Evolutionary conservation across 2,329 filamentous ascomycete genomes (phyloP), one percentile per base, ranked within the genome.

Genomic region (Chaetomiaceae sp.): DNA sequence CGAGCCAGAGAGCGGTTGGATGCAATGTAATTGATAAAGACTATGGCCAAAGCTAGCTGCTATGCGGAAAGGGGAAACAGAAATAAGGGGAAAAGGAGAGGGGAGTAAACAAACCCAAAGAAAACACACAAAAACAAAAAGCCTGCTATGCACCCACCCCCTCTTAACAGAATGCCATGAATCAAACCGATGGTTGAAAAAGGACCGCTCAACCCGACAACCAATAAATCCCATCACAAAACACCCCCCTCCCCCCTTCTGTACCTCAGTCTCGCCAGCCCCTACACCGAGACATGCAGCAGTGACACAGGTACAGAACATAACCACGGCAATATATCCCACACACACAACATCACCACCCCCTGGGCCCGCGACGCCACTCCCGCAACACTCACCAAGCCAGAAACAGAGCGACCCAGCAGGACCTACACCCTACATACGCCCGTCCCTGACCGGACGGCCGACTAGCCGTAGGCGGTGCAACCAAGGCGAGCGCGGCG

Each of bases 301-400:
- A 14, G 6, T 8, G 20, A 5, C 14, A 23, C 44, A 33, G n/a
- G n/a, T n/a, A n/a, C n/a, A n/a, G n/a, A n/a, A n/a, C n/a, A n/a
- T n/a, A n/a, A n/a, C n/a, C n/a, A n/a, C n/a, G 27, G 44, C 21
- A 47, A 47, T 47, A 38, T 29, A 37, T 37, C 44, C 44, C 13
- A 46, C 44, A 47, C 44, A 34, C 43, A 11, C 43, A 13, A 10
- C 20, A 16, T 10, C 6, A 11, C 29, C 42, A 7, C 11, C 23
- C 13, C 23, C 13, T 42, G 23, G n/a, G 21, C 25, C 10, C 20
- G 27, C 42, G 13, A 33, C 42, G 29, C 29, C 42, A 44, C 29
- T 18, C 41, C 41, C 27, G 29, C 42, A 44, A 33, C 7, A 20
- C n/a, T n/a, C n/a, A n/a, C n/a, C n/a, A 38, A 21, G 36, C 16